Percentiles rank a stretch among this genome's conserved stretches.
phyloP scores from a whole-genome alignment of 1,284 basidiomycete species.

The Ustilago curta region DNA sequence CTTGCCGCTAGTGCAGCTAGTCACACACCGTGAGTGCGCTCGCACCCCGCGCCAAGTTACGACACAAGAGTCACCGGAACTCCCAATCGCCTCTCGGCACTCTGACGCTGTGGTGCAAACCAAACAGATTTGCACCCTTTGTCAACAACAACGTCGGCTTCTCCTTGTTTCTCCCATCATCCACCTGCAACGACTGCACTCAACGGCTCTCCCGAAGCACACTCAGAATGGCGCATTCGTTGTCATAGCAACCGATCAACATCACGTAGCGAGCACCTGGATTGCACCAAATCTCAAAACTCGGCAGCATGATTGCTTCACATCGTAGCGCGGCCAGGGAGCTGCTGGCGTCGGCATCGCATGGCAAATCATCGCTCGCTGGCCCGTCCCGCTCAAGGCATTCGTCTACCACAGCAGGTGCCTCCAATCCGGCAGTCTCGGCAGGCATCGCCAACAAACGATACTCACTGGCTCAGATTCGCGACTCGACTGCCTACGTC shows the following conservation, averaged over 20 bases:
- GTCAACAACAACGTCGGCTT: not conserved
- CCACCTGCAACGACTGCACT: not conserved
- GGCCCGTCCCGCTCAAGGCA: constrained; percentile 32
- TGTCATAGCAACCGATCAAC: constrained; percentile 14
- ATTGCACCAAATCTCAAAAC: not conserved
- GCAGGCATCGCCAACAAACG: constrained; percentile 17
- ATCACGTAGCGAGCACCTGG: not conserved
- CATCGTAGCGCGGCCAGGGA: constrained; percentile 38
- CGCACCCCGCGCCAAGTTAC: constrained; percentile 3
- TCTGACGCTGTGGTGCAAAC: not conserved
- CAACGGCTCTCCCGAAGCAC: not conserved
- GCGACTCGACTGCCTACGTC: constrained; percentile 45
- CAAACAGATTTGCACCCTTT: not conserved
- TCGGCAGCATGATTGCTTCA: constrained; percentile 17
- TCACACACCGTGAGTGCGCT: not conserved
- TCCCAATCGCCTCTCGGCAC: not conserved
- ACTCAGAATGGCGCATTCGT: constrained; percentile 12
- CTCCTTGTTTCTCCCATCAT: not conserved
- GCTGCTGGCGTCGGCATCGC: constrained; percentile 25
- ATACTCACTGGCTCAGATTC: constrained; percentile 40
- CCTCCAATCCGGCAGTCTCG: constrained; percentile 9
- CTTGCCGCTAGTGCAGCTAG: constrained; percentile 13
- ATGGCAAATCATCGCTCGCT: constrained; percentile 12
- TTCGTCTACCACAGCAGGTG: constrained; percentile 39
- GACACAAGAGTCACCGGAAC: not conserved